Evolutionary conservation across 371 early-diverging fungal species (phyloP).

Genomic region (Pancytospora epiphaga): DNA sequence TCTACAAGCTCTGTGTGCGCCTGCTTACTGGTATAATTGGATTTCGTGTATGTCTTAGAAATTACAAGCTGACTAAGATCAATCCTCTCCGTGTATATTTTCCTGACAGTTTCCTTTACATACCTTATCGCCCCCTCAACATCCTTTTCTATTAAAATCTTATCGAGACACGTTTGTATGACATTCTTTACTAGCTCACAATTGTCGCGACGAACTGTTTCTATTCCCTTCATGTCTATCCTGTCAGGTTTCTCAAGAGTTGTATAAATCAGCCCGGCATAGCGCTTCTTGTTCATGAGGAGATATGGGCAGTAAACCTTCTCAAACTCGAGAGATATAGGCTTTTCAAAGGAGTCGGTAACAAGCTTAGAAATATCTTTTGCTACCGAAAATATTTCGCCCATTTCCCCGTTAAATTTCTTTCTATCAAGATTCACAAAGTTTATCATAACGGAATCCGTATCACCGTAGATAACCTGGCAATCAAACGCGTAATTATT

Average conservation of each 20-base stretch:
- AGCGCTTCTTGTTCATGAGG: constrained; percentile 96
- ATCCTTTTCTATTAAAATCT: constrained; percentile 79
- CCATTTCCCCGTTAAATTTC: neutral
- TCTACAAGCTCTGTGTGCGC: constrained; percentile 91
- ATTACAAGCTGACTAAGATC: constrained; percentile 93
- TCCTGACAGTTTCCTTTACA: constrained; percentile 77
- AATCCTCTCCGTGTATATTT: constrained; percentile 82
- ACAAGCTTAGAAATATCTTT: constrained; percentile 67
- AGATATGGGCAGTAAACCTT: constrained; percentile 95
- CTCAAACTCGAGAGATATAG: constrained; percentile 96
- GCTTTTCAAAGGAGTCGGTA: constrained; percentile 73
- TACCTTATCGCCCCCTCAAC: constrained; percentile 74
- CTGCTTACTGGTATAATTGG: constrained; percentile 84
- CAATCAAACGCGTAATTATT: constrained; percentile 80
- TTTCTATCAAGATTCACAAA: constrained; percentile 76
- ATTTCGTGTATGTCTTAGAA: constrained; percentile 84
- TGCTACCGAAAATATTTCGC: constrained; percentile 47
- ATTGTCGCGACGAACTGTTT: constrained; percentile 97
- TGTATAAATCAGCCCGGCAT: constrained; percentile 78
- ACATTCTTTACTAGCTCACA: constrained; percentile 82
- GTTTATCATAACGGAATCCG: constrained; percentile 98
- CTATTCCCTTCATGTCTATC: constrained; percentile 95
- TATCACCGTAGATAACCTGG: constrained; percentile 94
- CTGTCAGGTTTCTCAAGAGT: constrained; percentile 76
- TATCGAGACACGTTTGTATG: constrained; percentile 79